Conservation (phyloP, 2,329 filamentous ascomycete species). For the Falciphora oryzae region DNA sequence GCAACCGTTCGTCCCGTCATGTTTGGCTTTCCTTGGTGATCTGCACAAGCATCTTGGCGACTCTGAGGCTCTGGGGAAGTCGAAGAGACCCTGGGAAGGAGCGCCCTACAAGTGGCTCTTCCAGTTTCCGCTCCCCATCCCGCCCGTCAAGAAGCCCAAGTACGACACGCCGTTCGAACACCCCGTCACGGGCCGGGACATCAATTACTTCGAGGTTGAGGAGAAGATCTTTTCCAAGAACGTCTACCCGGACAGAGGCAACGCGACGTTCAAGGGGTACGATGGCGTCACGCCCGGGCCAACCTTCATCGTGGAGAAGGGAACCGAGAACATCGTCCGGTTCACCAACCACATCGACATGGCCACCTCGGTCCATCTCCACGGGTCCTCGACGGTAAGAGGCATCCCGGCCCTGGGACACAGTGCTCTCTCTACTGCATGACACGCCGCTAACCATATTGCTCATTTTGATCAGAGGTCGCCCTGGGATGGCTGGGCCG, state of each 20-base stretch:
- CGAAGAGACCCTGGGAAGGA: conserved; percentile 13
- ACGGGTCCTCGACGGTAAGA: conserved; percentile 37
- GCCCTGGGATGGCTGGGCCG: conserved; percentile 43
- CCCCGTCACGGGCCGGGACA: conserved; percentile 26
- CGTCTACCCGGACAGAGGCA: conserved; percentile 19
- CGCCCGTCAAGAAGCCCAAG: conserved; percentile 15
- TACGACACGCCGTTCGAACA: conserved; percentile 23
- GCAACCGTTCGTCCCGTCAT: no score
- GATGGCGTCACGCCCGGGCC: conserved; percentile 45
- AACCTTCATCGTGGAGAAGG: conserved; percentile 37
- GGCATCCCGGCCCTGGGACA: background rate
- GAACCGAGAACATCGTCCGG: conserved; percentile 42
- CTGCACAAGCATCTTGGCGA: no score
- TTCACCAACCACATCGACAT: conserved; percentile 38
- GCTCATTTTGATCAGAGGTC: conserved; percentile 22
- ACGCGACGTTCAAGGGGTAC: conserved; percentile 31
- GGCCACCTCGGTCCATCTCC: conserved; percentile 39
- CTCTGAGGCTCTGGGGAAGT: no score
- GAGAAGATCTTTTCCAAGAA: conserved; percentile 20
- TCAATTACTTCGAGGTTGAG: conserved; percentile 20
- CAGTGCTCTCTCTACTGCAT: background rate
- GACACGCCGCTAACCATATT: background rate
- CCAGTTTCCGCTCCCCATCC: conserved; percentile 18
- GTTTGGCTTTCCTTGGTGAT: no score
- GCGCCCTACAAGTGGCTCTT: conserved; percentile 19